Conservation (phyloP, 2,329 filamentous ascomycete species). For the Verticillium zaregamsianum region DNA sequence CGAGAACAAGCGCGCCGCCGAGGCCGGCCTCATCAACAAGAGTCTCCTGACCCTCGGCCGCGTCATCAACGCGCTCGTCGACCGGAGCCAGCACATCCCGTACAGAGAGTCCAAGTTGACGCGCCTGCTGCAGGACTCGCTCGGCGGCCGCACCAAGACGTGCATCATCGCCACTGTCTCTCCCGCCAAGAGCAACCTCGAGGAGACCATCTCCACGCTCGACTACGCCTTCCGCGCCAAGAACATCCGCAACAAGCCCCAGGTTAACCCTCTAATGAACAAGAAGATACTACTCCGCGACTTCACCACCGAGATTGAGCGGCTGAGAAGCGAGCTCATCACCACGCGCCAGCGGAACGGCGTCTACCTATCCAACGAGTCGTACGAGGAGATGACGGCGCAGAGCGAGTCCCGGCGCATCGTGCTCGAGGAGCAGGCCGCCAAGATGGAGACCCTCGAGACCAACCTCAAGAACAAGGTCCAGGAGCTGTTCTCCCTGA, state of each 20-base stretch:
- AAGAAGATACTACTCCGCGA: slow-evolving; percentile 91
- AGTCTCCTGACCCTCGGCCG: slow-evolving; percentile 89
- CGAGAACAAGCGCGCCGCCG: slow-evolving; percentile 94
- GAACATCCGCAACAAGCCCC: slow-evolving; percentile 97
- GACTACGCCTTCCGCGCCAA: slow-evolving; percentile 98
- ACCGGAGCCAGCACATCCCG: slow-evolving; percentile 84
- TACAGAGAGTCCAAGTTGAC: slow-evolving; percentile 94
- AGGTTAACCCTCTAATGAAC: slow-evolving; percentile 85
- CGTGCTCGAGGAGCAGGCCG: slow-evolving; percentile 84
- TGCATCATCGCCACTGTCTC: slow-evolving; percentile 98
- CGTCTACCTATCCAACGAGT: slow-evolving; percentile 85
- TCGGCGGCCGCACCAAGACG: slow-evolving; percentile 93
- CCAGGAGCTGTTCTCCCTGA: slow-evolving; percentile 84
- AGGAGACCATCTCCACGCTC: slow-evolving; percentile 96
- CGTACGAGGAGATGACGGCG: slow-evolving; percentile 85
- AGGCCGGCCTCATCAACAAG: slow-evolving; percentile 97
- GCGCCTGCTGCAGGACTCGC: slow-evolving; percentile 69
- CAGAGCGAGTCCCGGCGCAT: slow-evolving; percentile 91
- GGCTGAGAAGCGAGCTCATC: slow-evolving; percentile 88
- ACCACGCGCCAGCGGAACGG: slow-evolving; percentile 90
- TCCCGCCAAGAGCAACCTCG: slow-evolving; percentile 88
- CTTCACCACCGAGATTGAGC: slow-evolving; percentile 90
- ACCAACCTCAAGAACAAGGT: slow-evolving; percentile 87
- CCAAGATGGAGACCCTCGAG: slow-evolving; percentile 90
- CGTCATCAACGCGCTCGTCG: slow-evolving; percentile 96